These are phyloP conservation scores for Conticribra guillardii DNA, from an alignment of 108 stramenopile species.

Conservation along the genomic window DNA sequence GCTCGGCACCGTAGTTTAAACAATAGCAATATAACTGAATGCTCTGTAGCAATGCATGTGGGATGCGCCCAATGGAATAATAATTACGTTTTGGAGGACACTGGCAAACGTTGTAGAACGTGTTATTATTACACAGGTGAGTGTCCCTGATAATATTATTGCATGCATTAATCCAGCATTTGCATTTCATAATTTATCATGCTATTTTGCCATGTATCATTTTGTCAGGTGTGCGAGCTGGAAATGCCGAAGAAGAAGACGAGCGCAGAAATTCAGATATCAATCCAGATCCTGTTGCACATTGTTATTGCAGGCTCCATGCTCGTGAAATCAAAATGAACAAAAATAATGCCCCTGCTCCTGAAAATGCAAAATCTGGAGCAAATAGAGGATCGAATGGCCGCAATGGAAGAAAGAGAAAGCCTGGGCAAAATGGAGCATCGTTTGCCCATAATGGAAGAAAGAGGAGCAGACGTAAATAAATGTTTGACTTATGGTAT, in stretches of 20 bases:
- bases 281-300: constrained; percentile 9
- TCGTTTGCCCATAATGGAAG: no score
- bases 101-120: constrained; percentile 6
- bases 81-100: constrained; percentile 5
- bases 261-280: background rate
- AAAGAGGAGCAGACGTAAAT: no score
- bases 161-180: background rate
- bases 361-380: no score
- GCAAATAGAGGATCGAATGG: no score
- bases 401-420: no score
- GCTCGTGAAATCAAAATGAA: constrained; percentile 21
- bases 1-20: constrained; percentile 2
- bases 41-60: constrained; percentile 33
- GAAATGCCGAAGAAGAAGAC: constrained; percentile 4
- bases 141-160: no score
- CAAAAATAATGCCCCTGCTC: constrained; percentile 4
- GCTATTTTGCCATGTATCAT: background rate
- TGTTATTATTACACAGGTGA: constrained; percentile 29
- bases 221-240: background rate
- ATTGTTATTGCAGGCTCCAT: constrained; percentile 30
- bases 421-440: no score
- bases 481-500: no score
- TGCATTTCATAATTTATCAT: background rate
- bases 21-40: background rate
- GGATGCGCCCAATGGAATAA: constrained; percentile 36